phyloP scores from a whole-genome alignment of 139 green algal genomes.

The Coccomyxa sp. region DNA sequence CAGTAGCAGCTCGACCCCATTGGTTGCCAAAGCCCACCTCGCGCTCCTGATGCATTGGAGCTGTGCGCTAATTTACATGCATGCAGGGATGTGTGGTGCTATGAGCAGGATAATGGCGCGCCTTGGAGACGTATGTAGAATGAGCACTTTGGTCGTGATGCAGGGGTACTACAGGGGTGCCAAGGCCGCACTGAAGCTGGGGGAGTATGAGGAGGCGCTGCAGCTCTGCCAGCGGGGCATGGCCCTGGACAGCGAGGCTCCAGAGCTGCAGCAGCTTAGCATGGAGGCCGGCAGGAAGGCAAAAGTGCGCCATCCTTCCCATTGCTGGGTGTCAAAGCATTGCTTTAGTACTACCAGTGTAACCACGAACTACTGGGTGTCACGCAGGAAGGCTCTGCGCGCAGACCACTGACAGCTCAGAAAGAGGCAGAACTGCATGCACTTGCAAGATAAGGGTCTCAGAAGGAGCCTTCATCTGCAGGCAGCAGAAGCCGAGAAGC shows the following conservation, averaged over 20 bases:
- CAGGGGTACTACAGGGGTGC: constrained; percentile 67
- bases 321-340: neutral
- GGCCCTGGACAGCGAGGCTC: constrained; percentile 42
- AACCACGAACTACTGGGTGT: neutral
- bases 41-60: no score
- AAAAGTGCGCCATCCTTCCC: neutral
- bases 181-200: constrained; percentile 62
- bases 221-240: constrained; percentile 51
- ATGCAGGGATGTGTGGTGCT: no score
- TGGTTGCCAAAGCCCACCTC: no score
- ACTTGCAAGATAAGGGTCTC: neutral
- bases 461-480: neutral
- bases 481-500: neutral
- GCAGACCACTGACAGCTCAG: neutral
- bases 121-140: no score
- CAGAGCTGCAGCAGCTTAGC: constrained; percentile 48
- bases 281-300: constrained; percentile 17
- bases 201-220: constrained; percentile 40
- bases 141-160: neutral
- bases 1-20: no score
- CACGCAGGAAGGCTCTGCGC: neutral
- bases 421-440: neutral
- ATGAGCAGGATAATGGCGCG: no score
- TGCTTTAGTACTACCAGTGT: neutral
- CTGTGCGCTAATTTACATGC: no score